Conservation (phyloP, 495 filamentous ascomycete species). For the Neurospora pannonica region DNA sequence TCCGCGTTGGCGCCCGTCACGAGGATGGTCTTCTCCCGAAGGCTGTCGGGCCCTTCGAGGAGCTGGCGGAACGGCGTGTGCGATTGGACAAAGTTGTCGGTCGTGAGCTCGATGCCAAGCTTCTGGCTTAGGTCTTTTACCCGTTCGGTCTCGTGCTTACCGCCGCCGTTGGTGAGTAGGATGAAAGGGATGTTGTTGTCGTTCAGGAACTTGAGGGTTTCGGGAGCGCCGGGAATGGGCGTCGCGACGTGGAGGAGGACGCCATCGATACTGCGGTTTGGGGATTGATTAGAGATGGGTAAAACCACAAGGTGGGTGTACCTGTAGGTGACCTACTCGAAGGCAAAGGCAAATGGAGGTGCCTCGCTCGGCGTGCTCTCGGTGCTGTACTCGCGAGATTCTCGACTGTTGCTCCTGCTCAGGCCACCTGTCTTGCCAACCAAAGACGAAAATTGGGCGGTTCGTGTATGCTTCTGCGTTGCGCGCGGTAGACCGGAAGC, state of each 20-base stretch:
- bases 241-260: slow-evolving; percentile 80
- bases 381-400: not conserved
- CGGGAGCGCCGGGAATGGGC: slow-evolving; percentile 71
- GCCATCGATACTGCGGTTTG: slow-evolving; percentile 71
- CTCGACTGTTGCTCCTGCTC: not conserved
- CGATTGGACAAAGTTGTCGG: slow-evolving; percentile 85
- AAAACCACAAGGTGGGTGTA: not conserved
- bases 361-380: slow-evolving; percentile 2
- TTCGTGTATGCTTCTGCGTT: not conserved
- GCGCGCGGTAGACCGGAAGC: not conserved
- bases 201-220: slow-evolving; percentile 64
- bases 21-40: slow-evolving; percentile 61
- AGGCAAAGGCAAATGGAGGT: slow-evolving; percentile 28
- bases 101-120: slow-evolving; percentile 64
- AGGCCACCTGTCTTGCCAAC: not conserved
- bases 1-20: slow-evolving; percentile 76
- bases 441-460: not conserved
- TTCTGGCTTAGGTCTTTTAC: slow-evolving; percentile 72
- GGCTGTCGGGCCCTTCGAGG: slow-evolving; percentile 18
- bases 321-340: slow-evolving; percentile 20
- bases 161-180: slow-evolving; percentile 89
- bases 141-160: slow-evolving; percentile 77
- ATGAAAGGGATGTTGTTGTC: slow-evolving; percentile 66
- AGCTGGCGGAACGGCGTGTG: slow-evolving; percentile 79
- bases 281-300: not conserved